Conservation (phyloP, 306 rosid genomes). For the Psophocarpus tetragonolobus region DNA sequence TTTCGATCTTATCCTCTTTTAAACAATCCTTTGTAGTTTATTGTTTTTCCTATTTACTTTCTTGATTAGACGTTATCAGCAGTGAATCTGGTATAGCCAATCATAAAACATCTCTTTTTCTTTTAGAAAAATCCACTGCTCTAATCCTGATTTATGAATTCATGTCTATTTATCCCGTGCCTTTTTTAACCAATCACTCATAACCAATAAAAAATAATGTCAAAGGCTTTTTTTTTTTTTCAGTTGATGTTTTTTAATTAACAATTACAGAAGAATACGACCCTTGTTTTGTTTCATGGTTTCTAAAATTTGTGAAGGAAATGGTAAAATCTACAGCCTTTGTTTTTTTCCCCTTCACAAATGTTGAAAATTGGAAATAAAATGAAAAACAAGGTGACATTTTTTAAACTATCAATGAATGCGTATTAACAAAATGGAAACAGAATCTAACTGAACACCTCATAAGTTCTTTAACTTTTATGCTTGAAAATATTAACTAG, state of each 20-base stretch:
- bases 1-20: conserved; percentile 20
- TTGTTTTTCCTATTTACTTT: not conserved
- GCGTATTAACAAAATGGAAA: not conserved
- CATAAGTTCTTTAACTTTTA: conserved; percentile 19
- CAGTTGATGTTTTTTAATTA: not conserved
- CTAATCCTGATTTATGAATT: not conserved
- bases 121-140: not conserved
- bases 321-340: not conserved
- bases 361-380: conserved; percentile 1
- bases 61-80: not conserved
- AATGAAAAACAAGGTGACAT: not conserved
- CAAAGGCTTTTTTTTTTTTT: not conserved
- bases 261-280: not conserved
- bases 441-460: not conserved
- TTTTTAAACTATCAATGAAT: not conserved
- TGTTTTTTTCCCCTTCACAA: not conserved
- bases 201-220: conserved; percentile 20
- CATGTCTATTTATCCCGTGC: not conserved
- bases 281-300: not conserved
- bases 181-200: conserved; percentile 19
- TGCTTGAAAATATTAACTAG: conserved; percentile 13
- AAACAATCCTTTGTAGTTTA: conserved; percentile 7
- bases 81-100: conserved; percentile 16
- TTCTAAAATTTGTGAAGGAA: not conserved
- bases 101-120: conserved; percentile 4